These are phyloP conservation scores for Yueomyces sinensis DNA, from an alignment of 805 yeast genomes.

Conservation along the genomic window DNA sequence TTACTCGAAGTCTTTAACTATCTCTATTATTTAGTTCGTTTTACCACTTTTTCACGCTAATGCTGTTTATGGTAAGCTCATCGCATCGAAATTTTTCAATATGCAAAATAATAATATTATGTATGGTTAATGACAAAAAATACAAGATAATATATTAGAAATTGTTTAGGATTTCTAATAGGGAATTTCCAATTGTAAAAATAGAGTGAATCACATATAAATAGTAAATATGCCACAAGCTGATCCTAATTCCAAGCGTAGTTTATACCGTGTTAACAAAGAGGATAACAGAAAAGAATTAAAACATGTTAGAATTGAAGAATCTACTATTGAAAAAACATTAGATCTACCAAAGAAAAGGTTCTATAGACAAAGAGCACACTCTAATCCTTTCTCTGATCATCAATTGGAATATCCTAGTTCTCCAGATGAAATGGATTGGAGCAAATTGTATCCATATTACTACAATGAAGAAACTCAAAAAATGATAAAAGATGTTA, in stretches of 20 bases:
- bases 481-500: constrained; percentile 41
- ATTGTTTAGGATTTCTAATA: no score
- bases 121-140: no score
- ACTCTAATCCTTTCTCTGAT: constrained; percentile 94
- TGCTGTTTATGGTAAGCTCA: no score
- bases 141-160: no score
- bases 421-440: constrained; percentile 74
- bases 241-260: constrained; percentile 24
- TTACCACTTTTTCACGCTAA: no score
- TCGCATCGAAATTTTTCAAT: no score
- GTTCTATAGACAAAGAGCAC: constrained; percentile 92
- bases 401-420: constrained; percentile 82
- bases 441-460: constrained; percentile 66
- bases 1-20: no score
- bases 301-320: constrained; percentile 34
- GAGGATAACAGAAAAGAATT: constrained; percentile 34
- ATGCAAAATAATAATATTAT: no score
- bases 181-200: no score
- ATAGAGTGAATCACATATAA: no score
- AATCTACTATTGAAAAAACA: constrained; percentile 9
- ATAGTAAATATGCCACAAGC: neutral
- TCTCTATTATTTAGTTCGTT: no score
- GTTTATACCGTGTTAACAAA: constrained; percentile 32
- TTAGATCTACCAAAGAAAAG: constrained; percentile 66
- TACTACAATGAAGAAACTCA: constrained; percentile 30